Percentiles rank a stretch among this genome's conserved stretches.
These are phyloP conservation scores for Trichoderma orchidacearum DNA, from an alignment of 495 filamentous ascomycete genomes.

Conservation along the genomic window DNA sequence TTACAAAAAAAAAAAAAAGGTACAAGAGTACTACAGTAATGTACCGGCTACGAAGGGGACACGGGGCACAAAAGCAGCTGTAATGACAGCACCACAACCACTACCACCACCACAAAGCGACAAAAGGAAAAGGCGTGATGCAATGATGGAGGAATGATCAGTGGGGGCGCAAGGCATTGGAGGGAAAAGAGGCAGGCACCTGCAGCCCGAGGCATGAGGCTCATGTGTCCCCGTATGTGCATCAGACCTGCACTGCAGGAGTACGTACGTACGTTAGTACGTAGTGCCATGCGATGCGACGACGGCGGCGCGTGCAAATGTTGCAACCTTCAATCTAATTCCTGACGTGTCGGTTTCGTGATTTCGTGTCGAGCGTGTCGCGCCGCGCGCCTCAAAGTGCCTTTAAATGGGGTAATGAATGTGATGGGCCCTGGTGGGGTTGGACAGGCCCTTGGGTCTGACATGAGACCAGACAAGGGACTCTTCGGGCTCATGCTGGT, in stretches of 20 bases:
- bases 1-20: too few relatives aligned
- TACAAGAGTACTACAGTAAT: too few relatives aligned
- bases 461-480: background rate
- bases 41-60: too few relatives aligned
- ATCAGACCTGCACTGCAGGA: background rate
- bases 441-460: background rate
- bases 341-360: conserved; percentile 9
- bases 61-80: too few relatives aligned
- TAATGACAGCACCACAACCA: too few relatives aligned
- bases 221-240: background rate
- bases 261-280: background rate
- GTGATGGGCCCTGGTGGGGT: background rate
- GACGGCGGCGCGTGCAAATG: conserved; percentile 8
- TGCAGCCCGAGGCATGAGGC: background rate
- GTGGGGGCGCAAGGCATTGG: background rate
- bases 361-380: conserved; percentile 6
- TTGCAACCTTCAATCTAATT: conserved; percentile 14
- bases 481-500: background rate
- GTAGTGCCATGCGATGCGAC: background rate
- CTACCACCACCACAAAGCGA: background rate
- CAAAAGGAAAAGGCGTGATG: background rate
- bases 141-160: background rate
- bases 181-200: background rate
- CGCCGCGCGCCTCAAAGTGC: background rate
- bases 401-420: background rate